Percentiles rank a stretch among this genome's conserved stretches.
Evolutionary conservation across 2,329 filamentous ascomycete species (phyloP).

Genomic region (Beauveria scarabaeidicola): DNA sequence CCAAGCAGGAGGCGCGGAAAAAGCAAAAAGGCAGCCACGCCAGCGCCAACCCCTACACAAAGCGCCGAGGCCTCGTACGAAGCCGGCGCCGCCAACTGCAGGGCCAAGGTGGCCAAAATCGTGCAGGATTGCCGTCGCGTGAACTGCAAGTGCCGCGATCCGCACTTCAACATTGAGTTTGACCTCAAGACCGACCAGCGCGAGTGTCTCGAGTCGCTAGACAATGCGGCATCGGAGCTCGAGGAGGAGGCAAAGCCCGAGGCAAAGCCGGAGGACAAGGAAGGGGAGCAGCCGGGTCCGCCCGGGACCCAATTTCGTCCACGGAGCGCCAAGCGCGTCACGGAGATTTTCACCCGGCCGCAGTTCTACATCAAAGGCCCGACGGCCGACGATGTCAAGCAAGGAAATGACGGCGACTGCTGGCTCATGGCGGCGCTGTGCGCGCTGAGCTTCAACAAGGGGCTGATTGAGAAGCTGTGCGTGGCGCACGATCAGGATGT

Average conservation of each 20-base stretch:
- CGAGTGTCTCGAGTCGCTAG: constrained; percentile 41
- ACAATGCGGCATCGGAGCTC: constrained; percentile 22
- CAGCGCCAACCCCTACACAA: constrained; percentile 34
- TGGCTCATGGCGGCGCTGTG: constrained; percentile 79
- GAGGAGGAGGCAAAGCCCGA: background rate
- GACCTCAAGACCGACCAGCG: constrained; percentile 55
- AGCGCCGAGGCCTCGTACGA: constrained; percentile 54
- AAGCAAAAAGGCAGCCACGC: constrained; percentile 39
- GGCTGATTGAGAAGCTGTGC: constrained; percentile 64
- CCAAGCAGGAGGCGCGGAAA: background rate
- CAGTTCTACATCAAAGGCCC: constrained; percentile 72
- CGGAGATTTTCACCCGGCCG: constrained; percentile 68
- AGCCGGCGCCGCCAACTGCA: constrained; percentile 61
- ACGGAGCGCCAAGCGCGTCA: constrained; percentile 57
- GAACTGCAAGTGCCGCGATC: constrained; percentile 79
- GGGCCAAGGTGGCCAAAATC: constrained; percentile 53
- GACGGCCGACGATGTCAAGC: constrained; percentile 67
- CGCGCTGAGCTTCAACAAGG: constrained; percentile 64
- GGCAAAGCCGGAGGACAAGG: no score
- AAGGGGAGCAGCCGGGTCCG: background rate
- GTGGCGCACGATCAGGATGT: constrained; percentile 64
- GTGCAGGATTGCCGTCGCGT: constrained; percentile 60
- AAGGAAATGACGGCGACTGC: constrained; percentile 73
- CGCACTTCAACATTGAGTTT: constrained; percentile 77
- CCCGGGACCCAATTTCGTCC: constrained; percentile 31